Percentiles rank a stretch among this genome's conserved stretches.
These are phyloP conservation scores for Cordyceps farinosa DNA, from an alignment of 2,329 filamentous ascomycete species.

Conservation along the genomic window DNA sequence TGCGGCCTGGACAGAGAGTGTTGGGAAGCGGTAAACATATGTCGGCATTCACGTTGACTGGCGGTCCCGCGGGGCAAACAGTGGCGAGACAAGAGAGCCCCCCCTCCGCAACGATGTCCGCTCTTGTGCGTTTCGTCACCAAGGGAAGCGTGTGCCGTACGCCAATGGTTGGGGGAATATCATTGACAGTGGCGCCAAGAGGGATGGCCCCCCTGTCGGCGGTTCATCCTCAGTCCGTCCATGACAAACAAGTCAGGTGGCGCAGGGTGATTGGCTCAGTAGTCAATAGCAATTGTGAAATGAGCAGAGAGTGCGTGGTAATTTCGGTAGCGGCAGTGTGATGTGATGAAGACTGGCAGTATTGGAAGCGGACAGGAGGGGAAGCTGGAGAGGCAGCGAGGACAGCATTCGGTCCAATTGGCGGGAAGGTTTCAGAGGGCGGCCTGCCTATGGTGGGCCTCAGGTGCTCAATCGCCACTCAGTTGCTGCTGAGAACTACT, in stretches of 20 bases:
- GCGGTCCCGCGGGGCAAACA: not conserved
- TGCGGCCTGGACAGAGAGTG: not conserved
- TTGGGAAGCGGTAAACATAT: not conserved
- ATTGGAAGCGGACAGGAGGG: not conserved
- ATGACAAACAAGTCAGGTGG: not conserved
- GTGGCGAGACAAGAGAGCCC: not conserved
- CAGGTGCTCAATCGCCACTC: too few relatives aligned
- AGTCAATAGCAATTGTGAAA: not conserved
- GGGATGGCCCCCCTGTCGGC: constrained; percentile 5
- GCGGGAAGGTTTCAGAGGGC: not conserved
- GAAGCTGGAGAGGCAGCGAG: not conserved
- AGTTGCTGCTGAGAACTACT: too few relatives aligned
- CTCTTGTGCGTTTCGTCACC: constrained; percentile 5
- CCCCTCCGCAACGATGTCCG: not conserved
- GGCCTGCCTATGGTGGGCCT: too few relatives aligned
- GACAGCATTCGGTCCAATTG: too few relatives aligned
- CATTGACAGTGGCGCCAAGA: not conserved
- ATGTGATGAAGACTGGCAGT: not conserved
- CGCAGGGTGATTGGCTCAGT: not conserved
- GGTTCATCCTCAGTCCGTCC: not conserved
- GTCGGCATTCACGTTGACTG: not conserved
- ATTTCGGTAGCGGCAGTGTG: constrained; percentile 4
- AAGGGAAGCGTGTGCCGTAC: not conserved
- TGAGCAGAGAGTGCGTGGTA: constrained; percentile 1
- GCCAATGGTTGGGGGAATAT: not conserved